Conservation (phyloP, 148 eudicot species). For the Pharnaceum exiguum region DNA sequence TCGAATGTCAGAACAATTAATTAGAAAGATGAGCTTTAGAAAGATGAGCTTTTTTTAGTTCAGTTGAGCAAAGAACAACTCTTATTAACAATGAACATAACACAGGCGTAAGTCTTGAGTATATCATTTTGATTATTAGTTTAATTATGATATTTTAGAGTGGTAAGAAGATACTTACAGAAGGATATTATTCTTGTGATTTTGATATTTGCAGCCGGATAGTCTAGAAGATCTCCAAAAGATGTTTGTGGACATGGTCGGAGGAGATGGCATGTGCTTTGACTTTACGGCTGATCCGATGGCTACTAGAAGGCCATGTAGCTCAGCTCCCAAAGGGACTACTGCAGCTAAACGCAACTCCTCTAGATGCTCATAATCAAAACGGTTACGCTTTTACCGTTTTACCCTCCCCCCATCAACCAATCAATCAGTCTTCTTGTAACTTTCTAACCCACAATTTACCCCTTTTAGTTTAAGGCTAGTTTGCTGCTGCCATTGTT, state of each 20-base stretch:
- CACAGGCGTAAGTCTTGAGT: too few species aligned
- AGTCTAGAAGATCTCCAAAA: conserved; percentile 82
- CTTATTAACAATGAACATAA: too few species aligned
- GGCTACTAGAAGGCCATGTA: conserved; percentile 43
- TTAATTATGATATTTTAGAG: not conserved
- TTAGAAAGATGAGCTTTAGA: too few species aligned
- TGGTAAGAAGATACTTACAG: not conserved
- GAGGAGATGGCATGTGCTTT: conserved; percentile 55
- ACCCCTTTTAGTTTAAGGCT: too few species aligned
- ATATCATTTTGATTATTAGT: not conserved
- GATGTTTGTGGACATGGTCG: conserved; percentile 78
- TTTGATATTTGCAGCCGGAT: conserved; percentile 40
- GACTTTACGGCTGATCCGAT: conserved; percentile 33
- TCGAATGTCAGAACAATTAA: too few species aligned
- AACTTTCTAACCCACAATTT: too few species aligned
- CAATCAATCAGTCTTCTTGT: not conserved
- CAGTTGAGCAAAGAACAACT: too few species aligned
- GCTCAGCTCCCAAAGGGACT: conserved; percentile 19
- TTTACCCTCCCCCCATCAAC: not conserved
- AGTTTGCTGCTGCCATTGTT: too few species aligned
- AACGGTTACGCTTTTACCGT: not conserved
- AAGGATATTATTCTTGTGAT: not conserved
- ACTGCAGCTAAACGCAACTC: conserved; percentile 29
- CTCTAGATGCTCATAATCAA: conserved; percentile 22
- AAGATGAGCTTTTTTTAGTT: too few species aligned